Base-by-base conservation (phyloP, 257 asterid genomes). In the Voacanga thouarsii region DNA sequence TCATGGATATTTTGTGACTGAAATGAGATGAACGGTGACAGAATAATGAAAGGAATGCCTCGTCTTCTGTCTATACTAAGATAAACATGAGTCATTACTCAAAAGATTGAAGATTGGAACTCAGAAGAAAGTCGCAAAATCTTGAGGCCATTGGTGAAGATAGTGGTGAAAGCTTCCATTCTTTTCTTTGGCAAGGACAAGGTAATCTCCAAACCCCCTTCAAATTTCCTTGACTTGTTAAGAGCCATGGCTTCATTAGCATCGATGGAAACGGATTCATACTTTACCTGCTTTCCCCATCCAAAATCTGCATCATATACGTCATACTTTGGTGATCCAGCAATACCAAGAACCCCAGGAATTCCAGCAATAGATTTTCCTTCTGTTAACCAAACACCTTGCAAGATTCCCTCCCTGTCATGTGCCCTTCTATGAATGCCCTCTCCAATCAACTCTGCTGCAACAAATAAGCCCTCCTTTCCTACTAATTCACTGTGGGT, bases 141-240 rank as follows among this genome's bases (percentile, higher is more conserved):
- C 15, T 68, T 21, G 73, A 68, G 49, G 53, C 16, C 45, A 39
- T 68, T 12, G 8, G 51, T 16, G 50, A 82, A 82, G 6, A 69
- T 71, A 64, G 71, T 23, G 14, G 79, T 64, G 78, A 82, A 85
- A 77, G 80, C 83, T 14, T 82, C 80, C 85, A 82, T 82, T 80
- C 8, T 49, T 7, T 10, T 10, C 74, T 80, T 75, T 4, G 84
- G 56, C 76, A 85, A 55, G 30, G 81, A 69, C 75, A 85, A 59
- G 0, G 80, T 85, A 76, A 84, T n/a, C 80, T 84, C 85, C 41
- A 84, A 57, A 50, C 78, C 84, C 49, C 77, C 84, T 26, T 80
- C 84, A 7, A 33, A 80, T 43, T 75, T 78, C 55, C 84, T 83
- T 0, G 82, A 80, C 77, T 72, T 79, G 71, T 79, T 64, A 23